phyloP scores from a whole-genome alignment of 345 rosid species.

The Eucalyptus curtisii region DNA sequence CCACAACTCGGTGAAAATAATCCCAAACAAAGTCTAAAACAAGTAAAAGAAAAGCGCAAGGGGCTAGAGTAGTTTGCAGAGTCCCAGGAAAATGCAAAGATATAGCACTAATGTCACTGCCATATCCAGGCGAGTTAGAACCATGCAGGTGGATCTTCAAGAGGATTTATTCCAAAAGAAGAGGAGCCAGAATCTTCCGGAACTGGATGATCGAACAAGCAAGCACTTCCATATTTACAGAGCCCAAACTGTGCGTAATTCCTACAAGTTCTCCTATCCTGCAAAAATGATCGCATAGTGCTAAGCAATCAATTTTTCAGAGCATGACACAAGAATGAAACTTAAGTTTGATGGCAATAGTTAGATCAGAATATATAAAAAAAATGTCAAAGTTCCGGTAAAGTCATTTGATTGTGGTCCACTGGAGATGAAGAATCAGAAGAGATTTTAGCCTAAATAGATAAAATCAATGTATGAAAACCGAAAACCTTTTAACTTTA shows the following conservation, averaged over 20 bases:
- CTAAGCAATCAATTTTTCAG: neutral
- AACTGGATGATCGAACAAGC: slow-evolving; percentile 31
- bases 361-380: neutral
- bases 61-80: neutral
- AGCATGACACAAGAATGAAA: neutral
- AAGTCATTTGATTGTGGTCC: neutral
- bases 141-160: neutral
- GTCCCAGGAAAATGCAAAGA: neutral
- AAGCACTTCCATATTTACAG: slow-evolving; percentile 32
- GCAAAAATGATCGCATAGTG: neutral
- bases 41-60: neutral
- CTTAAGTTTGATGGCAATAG: neutral
- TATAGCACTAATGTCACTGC: neutral
- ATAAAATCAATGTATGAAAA: neutral
- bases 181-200: neutral
- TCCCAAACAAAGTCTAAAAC: neutral
- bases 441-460: neutral
- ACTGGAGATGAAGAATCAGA: neutral
- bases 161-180: neutral
- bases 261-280: slow-evolving; percentile 3
- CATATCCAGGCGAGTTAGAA: neutral
- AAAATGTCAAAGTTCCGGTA: neutral
- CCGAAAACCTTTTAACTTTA: neutral
- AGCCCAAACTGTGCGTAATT: slow-evolving; percentile 22
- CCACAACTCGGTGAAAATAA: neutral